Evolutionary conservation across 2,329 filamentous ascomycete species (phyloP).

Genomic region (Ceratocystis alfenasii): DNA sequence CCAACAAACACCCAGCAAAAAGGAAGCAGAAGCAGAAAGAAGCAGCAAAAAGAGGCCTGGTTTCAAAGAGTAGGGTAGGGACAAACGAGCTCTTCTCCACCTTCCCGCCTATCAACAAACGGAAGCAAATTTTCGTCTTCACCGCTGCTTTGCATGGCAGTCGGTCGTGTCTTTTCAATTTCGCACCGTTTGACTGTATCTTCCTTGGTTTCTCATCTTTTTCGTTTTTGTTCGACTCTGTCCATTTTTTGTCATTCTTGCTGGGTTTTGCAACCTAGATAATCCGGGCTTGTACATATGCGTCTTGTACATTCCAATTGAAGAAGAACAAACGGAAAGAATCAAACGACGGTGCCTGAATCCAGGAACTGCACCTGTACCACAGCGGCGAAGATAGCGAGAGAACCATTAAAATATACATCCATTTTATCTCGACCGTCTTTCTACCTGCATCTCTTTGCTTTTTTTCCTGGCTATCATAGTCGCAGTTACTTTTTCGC

Average conservation of each 20-base stretch:
- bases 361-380: neutral
- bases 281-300: neutral
- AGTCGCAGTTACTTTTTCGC: neutral
- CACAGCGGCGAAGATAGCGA: too few relatives aligned
- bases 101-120: neutral
- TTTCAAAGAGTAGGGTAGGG: neutral
- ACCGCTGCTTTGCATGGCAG: neutral
- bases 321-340: neutral
- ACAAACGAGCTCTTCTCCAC: neutral
- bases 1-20: neutral
- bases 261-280: neutral
- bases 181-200: neutral
- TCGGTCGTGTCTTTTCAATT: too few relatives aligned
- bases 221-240: neutral
- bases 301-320: neutral
- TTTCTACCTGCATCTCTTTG: neutral
- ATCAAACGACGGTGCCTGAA: neutral
- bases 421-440: neutral
- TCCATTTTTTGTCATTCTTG: neutral
- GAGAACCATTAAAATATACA: neutral
- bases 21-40: neutral
- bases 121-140: conserved; percentile 1
- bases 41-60: neutral
- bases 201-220: neutral
- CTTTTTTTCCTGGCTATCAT: neutral